These are phyloP conservation scores for Pleurotus djamor DNA, from an alignment of 768 basidiomycete species.

Conservation along the genomic window DNA sequence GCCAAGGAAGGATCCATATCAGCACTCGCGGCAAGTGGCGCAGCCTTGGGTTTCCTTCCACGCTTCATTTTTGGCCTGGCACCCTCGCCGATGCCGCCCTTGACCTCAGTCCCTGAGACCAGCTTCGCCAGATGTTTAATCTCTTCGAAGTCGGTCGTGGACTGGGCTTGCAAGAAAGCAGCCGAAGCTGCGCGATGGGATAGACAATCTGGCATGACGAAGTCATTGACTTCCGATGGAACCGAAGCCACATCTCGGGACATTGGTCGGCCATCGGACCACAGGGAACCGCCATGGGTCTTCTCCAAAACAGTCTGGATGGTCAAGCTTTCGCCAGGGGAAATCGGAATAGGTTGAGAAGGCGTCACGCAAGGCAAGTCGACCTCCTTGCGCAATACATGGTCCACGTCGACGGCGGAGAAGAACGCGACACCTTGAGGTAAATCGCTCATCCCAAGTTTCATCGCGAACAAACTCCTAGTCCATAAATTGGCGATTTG, in stretches of 20 bases:
- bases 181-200: constrained; percentile 61
- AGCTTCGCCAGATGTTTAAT: constrained; percentile 66
- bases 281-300: constrained; percentile 70
- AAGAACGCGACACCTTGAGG: constrained; percentile 97
- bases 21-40: background rate
- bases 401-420: constrained; percentile 93
- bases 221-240: constrained; percentile 21
- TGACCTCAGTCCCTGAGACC: constrained; percentile 38
- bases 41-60: background rate
- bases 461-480: constrained; percentile 84
- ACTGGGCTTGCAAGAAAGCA: constrained; percentile 76
- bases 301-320: constrained; percentile 63
- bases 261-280: constrained; percentile 61
- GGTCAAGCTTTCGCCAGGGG: constrained; percentile 84
- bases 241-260: constrained; percentile 14
- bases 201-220: constrained; percentile 56
- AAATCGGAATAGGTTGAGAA: constrained; percentile 79
- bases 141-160: constrained; percentile 67
- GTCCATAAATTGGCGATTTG: constrained; percentile 98
- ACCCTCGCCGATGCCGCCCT: constrained; percentile 23
- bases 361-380: constrained; percentile 96
- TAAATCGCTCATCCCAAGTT: constrained; percentile 93
- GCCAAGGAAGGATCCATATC: background rate
- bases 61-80: constrained; percentile 16
- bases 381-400: constrained; percentile 90